Conservation (phyloP, 2,329 filamentous ascomycete species). For the Colletotrichum eremochloae region DNA sequence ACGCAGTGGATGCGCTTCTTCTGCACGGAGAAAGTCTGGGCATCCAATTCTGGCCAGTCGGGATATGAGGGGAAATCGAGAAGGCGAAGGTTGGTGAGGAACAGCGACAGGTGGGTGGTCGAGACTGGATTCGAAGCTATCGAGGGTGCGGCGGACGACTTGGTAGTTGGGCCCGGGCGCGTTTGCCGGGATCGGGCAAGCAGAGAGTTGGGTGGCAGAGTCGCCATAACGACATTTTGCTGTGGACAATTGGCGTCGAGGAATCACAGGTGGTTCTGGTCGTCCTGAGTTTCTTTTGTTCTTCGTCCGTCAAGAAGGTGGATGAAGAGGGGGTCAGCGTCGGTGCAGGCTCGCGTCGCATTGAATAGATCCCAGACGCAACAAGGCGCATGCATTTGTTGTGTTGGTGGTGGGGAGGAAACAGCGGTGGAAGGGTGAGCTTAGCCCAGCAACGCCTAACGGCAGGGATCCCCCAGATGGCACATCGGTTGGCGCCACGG, state of each 20-base stretch:
- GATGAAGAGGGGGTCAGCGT: constrained; percentile 13
- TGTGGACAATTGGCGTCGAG: background rate
- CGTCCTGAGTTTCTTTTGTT: background rate
- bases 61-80: constrained; percentile 81
- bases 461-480: background rate
- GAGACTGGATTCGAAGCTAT: constrained; percentile 52
- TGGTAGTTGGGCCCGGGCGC: constrained; percentile 43
- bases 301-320: background rate
- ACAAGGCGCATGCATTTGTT: constrained; percentile 37
- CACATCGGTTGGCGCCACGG: constrained; percentile 5
- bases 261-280: constrained; percentile 17
- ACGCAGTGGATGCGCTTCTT: constrained; percentile 85
- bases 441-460: constrained; percentile 31
- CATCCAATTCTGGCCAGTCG: constrained; percentile 85
- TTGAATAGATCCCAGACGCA: constrained; percentile 27
- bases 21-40: constrained; percentile 81
- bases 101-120: constrained; percentile 71
- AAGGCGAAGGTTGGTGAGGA: constrained; percentile 86
- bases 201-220: constrained; percentile 49
- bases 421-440: constrained; percentile 40
- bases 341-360: constrained; percentile 19
- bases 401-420: constrained; percentile 40
- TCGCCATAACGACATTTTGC: constrained; percentile 51
- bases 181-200: constrained; percentile 48
- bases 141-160: constrained; percentile 29